These are phyloP conservation scores for Hura crepitans DNA, from an alignment of 441 rosid genomes.

Conservation along the genomic window DNA sequence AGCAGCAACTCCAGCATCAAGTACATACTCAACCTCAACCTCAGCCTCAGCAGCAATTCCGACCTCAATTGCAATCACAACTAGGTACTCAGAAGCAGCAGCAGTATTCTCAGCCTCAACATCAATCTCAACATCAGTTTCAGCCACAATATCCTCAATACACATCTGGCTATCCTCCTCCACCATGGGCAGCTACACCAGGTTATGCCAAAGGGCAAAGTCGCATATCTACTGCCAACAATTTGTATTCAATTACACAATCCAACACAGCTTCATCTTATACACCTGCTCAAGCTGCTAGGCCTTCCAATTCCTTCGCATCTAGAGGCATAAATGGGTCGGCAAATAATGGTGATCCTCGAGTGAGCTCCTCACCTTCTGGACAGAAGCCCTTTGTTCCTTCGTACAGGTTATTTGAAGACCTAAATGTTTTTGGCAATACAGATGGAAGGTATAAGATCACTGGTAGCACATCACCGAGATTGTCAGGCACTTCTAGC, in stretches of 20 bases:
- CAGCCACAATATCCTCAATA: conserved; percentile 39
- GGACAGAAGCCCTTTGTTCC: conserved; percentile 74
- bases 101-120: no score
- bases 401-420: conserved; percentile 89
- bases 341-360: conserved; percentile 35
- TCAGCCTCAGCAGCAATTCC: conserved; percentile 27
- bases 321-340: conserved; percentile 38
- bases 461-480: conserved; percentile 23
- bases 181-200: conserved; percentile 82
- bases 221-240: conserved; percentile 30
- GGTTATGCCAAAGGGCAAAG: conserved; percentile 41
- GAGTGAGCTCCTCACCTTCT: conserved; percentile 30
- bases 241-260: conserved; percentile 38
- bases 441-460: conserved; percentile 49
- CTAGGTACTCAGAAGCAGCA: conserved; percentile 2
- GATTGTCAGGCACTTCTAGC: conserved; percentile 47
- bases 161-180: conserved; percentile 61
- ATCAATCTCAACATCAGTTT: conserved; percentile 24
- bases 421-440: conserved; percentile 74
- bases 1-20: no score
- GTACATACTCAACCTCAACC: no score
- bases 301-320: conserved; percentile 49
- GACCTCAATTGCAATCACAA: conserved; percentile 24
- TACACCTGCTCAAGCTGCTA: conserved; percentile 36
- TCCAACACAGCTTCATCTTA: conserved; percentile 28